Evolutionary conservation across 371 early-diverging fungal species (phyloP), one percentile per base, ranked within the genome.

Genomic region (Syncephalis fuscata): DNA sequence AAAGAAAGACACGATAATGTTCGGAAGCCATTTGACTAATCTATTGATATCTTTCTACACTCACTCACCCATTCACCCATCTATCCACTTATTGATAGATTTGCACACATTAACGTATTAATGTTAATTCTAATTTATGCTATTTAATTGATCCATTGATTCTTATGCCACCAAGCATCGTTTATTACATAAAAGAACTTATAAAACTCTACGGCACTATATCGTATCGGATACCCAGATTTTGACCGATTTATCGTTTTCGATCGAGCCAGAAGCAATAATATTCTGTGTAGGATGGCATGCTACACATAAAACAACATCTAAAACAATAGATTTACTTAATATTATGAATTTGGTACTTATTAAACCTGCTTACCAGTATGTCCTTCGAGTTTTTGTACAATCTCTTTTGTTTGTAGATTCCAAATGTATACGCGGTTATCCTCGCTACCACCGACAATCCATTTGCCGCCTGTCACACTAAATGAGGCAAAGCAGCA

Each of bases 401-500:
- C 90, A 52, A 94, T 73, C 63, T 91, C 87, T 51, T 85, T 82
- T 17, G 79, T 88, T 62, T 97, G 94, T 49, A 97, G 64, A 62
- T 93, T 85, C 98, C 98, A 97, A 54, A 95, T 76, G 58, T 92
- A 93, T 21, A 97, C 76, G 54, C 67, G 65, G 41, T 82, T 65
- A 65, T 97, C 94, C 63, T 97, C 96, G 51, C 85, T 83, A 4
- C 96, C 98, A 46, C 84, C 82, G 21, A 97, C 94, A 46, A 97
- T 90, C 88, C 90, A 92, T 64, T 90, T 88, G 46, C 87, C 91
- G 49, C 82, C 82, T 15, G 93, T 94, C 32, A 92, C 86, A 44
- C 85, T 87, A 55, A 94, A 97, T 41, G 80, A 76, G 24, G 84
- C 81, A 65, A 92, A 91, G 47, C 86, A 76, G 63, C 97, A 97